Evolutionary conservation across 2,329 filamentous ascomycete genomes (phyloP).

Genomic region (Neurospora sp.): DNA sequence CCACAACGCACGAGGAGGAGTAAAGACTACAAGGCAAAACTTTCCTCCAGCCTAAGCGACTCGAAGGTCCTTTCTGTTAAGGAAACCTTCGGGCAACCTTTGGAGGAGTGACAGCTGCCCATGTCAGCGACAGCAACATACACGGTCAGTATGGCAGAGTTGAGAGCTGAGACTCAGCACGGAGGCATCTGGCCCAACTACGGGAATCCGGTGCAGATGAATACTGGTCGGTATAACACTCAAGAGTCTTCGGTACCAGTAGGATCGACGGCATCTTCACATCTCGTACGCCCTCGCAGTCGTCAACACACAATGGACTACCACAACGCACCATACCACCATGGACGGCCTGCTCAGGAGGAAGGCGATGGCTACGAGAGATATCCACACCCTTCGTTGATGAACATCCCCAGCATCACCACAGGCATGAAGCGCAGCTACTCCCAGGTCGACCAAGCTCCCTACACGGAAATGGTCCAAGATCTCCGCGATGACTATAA

Average conservation of each 20-base stretch:
- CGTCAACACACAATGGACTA: slow-evolving; percentile 39
- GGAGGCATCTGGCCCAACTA: slow-evolving; percentile 51
- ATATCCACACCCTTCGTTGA: slow-evolving; percentile 36
- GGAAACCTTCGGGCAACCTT: slow-evolving; percentile 10
- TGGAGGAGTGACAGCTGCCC: slow-evolving; percentile 36
- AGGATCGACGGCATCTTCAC: slow-evolving; percentile 35
- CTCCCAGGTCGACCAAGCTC: slow-evolving; percentile 41
- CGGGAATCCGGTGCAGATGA: slow-evolving; percentile 43
- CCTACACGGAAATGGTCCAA: slow-evolving; percentile 52
- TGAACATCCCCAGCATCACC: slow-evolving; percentile 36
- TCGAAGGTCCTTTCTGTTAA: slow-evolving; percentile 5
- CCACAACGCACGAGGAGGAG: not conserved
- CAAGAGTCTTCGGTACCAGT: slow-evolving; percentile 41
- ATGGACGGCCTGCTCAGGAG: slow-evolving; percentile 45
- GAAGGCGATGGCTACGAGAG: slow-evolving; percentile 45
- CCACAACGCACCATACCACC: slow-evolving; percentile 37
- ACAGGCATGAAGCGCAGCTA: slow-evolving; percentile 46
- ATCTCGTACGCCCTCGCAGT: slow-evolving; percentile 40
- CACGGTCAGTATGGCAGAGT: slow-evolving; percentile 53
- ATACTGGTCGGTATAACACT: slow-evolving; percentile 35
- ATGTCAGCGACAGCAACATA: slow-evolving; percentile 54
- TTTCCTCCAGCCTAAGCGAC: not conserved
- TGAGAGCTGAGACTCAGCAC: slow-evolving; percentile 50
- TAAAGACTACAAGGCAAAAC: not conserved
- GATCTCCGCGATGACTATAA: slow-evolving; percentile 51